Evolutionary conservation across 2,329 filamentous ascomycete genomes (phyloP), one percentile per base, ranked within the genome.

Genomic region (Epichloe gansuensis): DNA sequence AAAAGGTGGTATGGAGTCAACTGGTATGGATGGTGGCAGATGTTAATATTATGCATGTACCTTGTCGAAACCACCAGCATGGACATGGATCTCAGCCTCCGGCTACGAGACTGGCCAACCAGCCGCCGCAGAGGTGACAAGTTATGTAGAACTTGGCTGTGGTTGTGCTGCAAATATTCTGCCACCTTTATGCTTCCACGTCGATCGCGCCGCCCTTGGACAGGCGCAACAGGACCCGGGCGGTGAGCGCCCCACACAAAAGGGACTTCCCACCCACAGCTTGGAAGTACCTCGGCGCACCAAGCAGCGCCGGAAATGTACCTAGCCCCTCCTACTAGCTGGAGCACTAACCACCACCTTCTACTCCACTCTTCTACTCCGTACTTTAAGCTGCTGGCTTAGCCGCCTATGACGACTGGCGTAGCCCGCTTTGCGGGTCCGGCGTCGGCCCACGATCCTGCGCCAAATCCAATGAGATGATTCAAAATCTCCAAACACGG

Each of bases 141-240:
- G 51, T 36, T 21, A 21, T 21, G 17, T 43, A 50, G 47, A 52
- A 49, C 17, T 21, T 21, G 17, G 17, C 17, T 2, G 17, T 21
- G 17, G 17, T n/a, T 45, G 47, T 48, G 41, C 50, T 53, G 49
- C 40, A 4, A 47, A 21, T 47, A 53, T 55, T 57, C 56, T 57
- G 54, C 56, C 54, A 36, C 39, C 5, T 31, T 12, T 25, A 21
- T 50, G n/a, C 34, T 35, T 27, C 23, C 23, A 43, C 17, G 27
- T 46, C 49, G 13, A 35, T 17, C 38, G 43, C 25, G 43, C 25
- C 35, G 21, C 44, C 21, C 9, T 12, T 17, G 12, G 31, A 4
- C 9, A 27, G n/a, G 21, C 13, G 40, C 27, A 21, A 4, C 9
- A 27, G n/a, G 12, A 2, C 17, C 27, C 4, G 35, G 46, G 40